Conservation (phyloP, 352 stramenopile species). For the Globisporangium iwayamae region DNA sequence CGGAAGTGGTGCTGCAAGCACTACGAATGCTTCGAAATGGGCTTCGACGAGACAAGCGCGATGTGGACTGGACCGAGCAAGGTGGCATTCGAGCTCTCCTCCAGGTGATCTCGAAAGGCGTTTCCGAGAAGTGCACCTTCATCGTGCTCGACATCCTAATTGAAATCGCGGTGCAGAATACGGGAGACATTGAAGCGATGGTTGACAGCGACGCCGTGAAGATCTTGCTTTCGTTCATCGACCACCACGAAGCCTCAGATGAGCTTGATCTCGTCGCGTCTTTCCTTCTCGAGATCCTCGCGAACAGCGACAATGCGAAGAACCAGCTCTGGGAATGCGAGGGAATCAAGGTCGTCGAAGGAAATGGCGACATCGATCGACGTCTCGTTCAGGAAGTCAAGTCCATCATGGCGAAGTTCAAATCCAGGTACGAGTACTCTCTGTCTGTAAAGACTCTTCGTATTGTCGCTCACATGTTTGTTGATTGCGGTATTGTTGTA, state of each 20-base stretch:
- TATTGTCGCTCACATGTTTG: not conserved
- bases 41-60: slow-evolving; percentile 24
- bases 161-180: slow-evolving; percentile 28
- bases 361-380: slow-evolving; percentile 36
- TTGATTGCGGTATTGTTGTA: not conserved
- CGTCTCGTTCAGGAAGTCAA: slow-evolving; percentile 61
- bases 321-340: slow-evolving; percentile 34
- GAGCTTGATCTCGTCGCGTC: slow-evolving; percentile 48
- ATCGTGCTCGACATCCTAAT: slow-evolving; percentile 39
- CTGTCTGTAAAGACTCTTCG: not conserved
- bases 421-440: slow-evolving; percentile 21
- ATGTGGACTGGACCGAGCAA: slow-evolving; percentile 30
- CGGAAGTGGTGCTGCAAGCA: slow-evolving; percentile 24
- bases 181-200: slow-evolving; percentile 36
- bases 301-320: slow-evolving; percentile 39
- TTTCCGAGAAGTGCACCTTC: slow-evolving; percentile 33
- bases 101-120: slow-evolving; percentile 36
- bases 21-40: slow-evolving; percentile 31
- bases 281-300: slow-evolving; percentile 46
- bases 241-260: slow-evolving; percentile 25
- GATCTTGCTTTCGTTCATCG: slow-evolving; percentile 41
- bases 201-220: slow-evolving; percentile 44
- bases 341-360: slow-evolving; percentile 38
- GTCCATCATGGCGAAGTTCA: slow-evolving; percentile 57
- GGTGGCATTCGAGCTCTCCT: slow-evolving; percentile 41